Base-by-base conservation (phyloP, 306 rosid species). In the Cicer arietinum region DNA sequence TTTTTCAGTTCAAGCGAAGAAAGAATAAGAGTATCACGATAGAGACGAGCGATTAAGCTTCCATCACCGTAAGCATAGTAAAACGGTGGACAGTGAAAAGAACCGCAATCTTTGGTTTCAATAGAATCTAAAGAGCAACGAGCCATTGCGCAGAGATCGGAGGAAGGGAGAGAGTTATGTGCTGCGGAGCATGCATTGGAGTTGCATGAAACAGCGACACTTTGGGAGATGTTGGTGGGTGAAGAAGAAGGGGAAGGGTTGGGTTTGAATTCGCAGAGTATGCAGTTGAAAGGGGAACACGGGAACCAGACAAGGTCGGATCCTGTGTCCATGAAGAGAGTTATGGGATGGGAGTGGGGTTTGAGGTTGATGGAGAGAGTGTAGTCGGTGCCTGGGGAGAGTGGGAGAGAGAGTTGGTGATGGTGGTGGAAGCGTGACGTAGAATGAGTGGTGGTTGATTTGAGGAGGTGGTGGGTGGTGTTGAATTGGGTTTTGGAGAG, bases 301-400 rank as follows among this genome's bases (percentile, higher is more conserved):
- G 98, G 97, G 79, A 90, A 86, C 98, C 98, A 93, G 14, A 90
- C 98, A 0, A 93, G 87, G 85, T 93, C 98, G 65, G 91, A 86
- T 53, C 98, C 97, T 0, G 98, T 93, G 78, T 93, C 98, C 98
- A 93, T 93, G 79, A 88, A 93, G 37, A 93, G 89, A 3, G 93
- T 88, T 16, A 90, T 76, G 48, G 79, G 80, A 57, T 89, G 94
- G 10, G 82, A 80, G 57, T 56, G 91, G 12, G 83, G 62, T 70
- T 80, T 84, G 20, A 90, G 69, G 17, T 80, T 85, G 86, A 92
- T 84, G 3, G 94, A 84, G 72, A 92, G 92, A 0, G 95, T 90
- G 67, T 93, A 93, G 70, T 90, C 98, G 18, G 92, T 86, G 9
- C 98, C 98, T 0, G 96, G 89, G 3, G 95, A 75, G 61, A 93